These are phyloP conservation scores for Lichtheimia ramosa DNA, from an alignment of 371 early-diverging fungal species.

Conservation along the genomic window DNA sequence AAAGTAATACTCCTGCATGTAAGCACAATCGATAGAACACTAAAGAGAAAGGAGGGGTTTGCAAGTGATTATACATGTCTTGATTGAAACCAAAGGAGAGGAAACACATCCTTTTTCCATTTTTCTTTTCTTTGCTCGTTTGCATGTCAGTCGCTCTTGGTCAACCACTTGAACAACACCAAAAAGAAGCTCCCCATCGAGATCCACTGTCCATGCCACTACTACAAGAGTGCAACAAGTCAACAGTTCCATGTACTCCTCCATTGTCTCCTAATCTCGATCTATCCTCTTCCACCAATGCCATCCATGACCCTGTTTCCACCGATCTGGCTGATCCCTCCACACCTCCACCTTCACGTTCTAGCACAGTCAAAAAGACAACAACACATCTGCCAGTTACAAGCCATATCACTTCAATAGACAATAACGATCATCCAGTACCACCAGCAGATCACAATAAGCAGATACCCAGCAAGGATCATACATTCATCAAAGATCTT, in stretches of 20 bases:
- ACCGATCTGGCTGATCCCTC: background rate
- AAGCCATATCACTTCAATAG: background rate
- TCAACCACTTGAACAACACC: background rate
- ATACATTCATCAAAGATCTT: too few relatives aligned
- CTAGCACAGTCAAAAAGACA: background rate
- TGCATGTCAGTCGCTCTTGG: background rate
- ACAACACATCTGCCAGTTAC: background rate
- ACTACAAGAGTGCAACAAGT: too few relatives aligned
- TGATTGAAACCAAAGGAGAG: background rate
- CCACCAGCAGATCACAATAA: background rate
- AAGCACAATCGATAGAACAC: too few relatives aligned
- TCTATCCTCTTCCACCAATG: too few relatives aligned
- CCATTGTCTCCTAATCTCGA: background rate
- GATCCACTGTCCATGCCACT: background rate
- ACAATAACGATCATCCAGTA: background rate
- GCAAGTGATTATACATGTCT: background rate
- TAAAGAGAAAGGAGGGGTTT: too few relatives aligned
- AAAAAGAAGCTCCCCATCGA: background rate
- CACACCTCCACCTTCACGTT: constrained; percentile 1
- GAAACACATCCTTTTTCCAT: background rate
- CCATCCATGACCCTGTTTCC: too few relatives aligned
- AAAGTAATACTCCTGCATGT: too few relatives aligned
- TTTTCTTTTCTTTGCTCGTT: constrained; percentile 2
- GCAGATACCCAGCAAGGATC: too few relatives aligned
- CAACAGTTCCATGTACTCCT: constrained; percentile 3